These are phyloP conservation scores for Tolypocladium tundrense DNA, from an alignment of 2,329 filamentous ascomycete genomes.

Conservation along the genomic window DNA sequence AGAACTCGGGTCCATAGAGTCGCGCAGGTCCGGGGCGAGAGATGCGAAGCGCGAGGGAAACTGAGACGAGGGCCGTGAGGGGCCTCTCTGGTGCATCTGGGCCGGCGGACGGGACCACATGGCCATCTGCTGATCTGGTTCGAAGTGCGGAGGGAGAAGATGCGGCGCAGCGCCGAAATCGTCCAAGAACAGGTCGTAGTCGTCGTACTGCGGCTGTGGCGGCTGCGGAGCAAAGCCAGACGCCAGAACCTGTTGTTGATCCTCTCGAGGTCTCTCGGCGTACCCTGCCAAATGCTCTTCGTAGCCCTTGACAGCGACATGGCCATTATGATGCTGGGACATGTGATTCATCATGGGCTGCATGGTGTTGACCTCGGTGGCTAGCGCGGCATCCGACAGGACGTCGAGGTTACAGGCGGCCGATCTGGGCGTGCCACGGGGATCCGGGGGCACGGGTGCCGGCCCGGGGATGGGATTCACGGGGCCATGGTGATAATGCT, in stretches of 20 bases:
- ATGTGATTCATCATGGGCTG: slow-evolving; percentile 39
- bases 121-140: slow-evolving; percentile 41
- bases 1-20: slow-evolving; percentile 16
- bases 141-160: slow-evolving; percentile 44
- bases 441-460: slow-evolving; percentile 32
- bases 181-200: slow-evolving; percentile 50
- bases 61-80: slow-evolving; percentile 38
- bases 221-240: slow-evolving; percentile 23
- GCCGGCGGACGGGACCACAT: slow-evolving; percentile 37
- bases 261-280: slow-evolving; percentile 36
- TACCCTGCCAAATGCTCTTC: slow-evolving; percentile 36
- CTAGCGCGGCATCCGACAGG: slow-evolving; percentile 48
- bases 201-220: slow-evolving; percentile 33
- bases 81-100: slow-evolving; percentile 26
- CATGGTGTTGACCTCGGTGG: slow-evolving; percentile 43
- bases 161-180: slow-evolving; percentile 44
- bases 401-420: slow-evolving; percentile 47
- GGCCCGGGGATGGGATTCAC: slow-evolving; percentile 23
- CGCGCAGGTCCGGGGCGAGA: slow-evolving; percentile 41
- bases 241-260: slow-evolving; percentile 29
- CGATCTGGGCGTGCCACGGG: slow-evolving; percentile 32
- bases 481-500: slow-evolving; percentile 29
- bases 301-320: slow-evolving; percentile 38
- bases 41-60: slow-evolving; percentile 46
- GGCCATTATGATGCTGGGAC: slow-evolving; percentile 25